Base-by-base conservation (phyloP, 2,329 filamentous ascomycete species). In the Cladosporium cucumerinum region DNA sequence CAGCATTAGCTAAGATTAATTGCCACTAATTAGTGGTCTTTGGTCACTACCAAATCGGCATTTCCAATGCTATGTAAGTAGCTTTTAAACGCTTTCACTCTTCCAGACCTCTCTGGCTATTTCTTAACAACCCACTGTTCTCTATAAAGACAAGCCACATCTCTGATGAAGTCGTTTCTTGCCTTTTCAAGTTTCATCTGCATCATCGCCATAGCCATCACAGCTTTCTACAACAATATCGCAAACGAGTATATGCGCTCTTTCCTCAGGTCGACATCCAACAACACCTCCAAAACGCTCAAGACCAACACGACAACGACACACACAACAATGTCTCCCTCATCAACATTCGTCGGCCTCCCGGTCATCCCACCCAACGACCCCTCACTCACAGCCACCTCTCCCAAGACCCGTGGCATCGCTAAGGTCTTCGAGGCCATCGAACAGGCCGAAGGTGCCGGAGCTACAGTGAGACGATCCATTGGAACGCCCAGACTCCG, bases 371-470 rank as follows among this genome's bases (percentile, higher is more conserved):
- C 79, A n/a, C 77, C 79, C 23, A 67, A 73, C 28, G 76, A 79
- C 69, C 77, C 77, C 12, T 77, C 76, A 14, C 73, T 79, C 57
- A 78, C 78, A 63, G 79, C 82, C 10, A 81, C 86, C 65, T 90
- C 90, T 85, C 86, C 89, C 21, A 78, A 87, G 67, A 84, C 90
- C 30, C 87, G 95, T 74, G 85, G 88, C 58, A 94, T 98, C 75
- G 87, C 87, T 70, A 91, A 93, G 79, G 87, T 90, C 70, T 93
- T 97, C 78, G 84, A 92, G 52, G 94, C 94, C 66, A 79, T 89
- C 66, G 92, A 97, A 78, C 91, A 96, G 78, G 82, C 91, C 30
- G 94, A 98, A 78, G 94, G 94, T 51, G 92, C 89, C 0, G 94
- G 95, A 64, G 94, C 94, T 5, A 85, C 88, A 67, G 94, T 98